Evolutionary conservation across 2,329 filamentous ascomycete species (phyloP), one percentile per base, ranked within the genome.

Genomic region (Neophaeococcomyces aloes): DNA sequence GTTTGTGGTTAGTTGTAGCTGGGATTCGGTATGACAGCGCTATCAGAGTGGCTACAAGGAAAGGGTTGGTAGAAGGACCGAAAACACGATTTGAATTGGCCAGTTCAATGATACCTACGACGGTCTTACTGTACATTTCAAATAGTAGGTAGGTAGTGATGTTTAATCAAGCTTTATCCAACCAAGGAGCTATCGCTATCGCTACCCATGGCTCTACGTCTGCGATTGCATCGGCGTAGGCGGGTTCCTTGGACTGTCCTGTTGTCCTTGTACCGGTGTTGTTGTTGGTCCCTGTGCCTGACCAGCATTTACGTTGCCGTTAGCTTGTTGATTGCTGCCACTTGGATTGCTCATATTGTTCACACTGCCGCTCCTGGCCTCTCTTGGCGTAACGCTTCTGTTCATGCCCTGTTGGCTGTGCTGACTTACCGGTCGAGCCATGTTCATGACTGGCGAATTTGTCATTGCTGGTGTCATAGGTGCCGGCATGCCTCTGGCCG

Each of bases 391-490:
- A 30, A 63, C 59, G 13, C 38, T 30, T 7, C 14, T 23, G 29
- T 10, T 29, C 37, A 62, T 55, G 38, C 62, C 60, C 19, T 52
- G 48, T 34, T 51, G 48, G 14, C 43, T 44, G 30, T 54, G 52
- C 29, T 53, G 51, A 42, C 54, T 56, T 13, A 54, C 51, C 4
- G 54, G 54, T 25, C 54, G 14, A 30, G 60, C 60, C 36, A 63
- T 65, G 50, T 65, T 68, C 60, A 69, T 61, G 8, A 63, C 65
- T n/a, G 66, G 65, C 3, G 65, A 67, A 45, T 58, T 63, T 33
- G 55, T 61, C 38, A 64, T 59, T 8, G 56, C 59, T 42, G 49
- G 48, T 3, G 47, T 31, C 44, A 52, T 49, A 6, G 36, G 36
- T 48, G 52, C 44, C 43, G 46, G 45, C 44, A 51, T 45, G 10